Evolutionary conservation across 2,329 filamentous ascomycete species (phyloP).

Genomic region (Colletotrichum siamense): DNA sequence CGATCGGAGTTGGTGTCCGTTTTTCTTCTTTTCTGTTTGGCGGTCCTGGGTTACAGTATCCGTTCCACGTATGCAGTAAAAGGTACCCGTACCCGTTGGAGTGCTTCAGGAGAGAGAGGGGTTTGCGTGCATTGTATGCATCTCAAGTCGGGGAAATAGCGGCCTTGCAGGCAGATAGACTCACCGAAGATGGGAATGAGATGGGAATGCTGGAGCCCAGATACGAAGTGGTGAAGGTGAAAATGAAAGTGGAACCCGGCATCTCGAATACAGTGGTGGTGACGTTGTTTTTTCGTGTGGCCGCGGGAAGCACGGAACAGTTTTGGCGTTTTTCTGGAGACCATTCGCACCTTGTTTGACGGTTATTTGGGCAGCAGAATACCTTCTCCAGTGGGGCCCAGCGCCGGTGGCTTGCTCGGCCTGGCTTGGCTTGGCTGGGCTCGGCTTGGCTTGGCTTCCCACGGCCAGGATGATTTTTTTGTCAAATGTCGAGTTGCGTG

Average conservation of each 20-base stretch:
- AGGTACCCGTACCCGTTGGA: background rate
- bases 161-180: background rate
- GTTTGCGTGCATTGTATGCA: background rate
- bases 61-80: background rate
- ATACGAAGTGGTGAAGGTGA: background rate
- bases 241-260: background rate
- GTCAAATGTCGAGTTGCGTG: background rate
- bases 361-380: background rate
- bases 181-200: background rate
- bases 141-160: background rate
- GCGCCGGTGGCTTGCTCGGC: background rate
- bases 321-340: background rate
- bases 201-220: background rate
- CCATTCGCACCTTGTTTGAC: background rate
- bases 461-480: background rate
- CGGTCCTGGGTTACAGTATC: background rate
- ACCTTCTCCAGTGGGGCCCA: slow-evolving; percentile 10
- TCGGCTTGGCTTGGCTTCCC: background rate
- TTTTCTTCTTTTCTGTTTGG: background rate
- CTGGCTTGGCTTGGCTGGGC: background rate
- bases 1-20: background rate
- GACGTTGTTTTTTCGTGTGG: slow-evolving; percentile 1
- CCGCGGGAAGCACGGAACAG: slow-evolving; percentile 6
- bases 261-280: slow-evolving; percentile 20
- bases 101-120: background rate